Conservation (phyloP, 2,329 filamentous ascomycete genomes). For the Tolypocladium pustulatum region DNA sequence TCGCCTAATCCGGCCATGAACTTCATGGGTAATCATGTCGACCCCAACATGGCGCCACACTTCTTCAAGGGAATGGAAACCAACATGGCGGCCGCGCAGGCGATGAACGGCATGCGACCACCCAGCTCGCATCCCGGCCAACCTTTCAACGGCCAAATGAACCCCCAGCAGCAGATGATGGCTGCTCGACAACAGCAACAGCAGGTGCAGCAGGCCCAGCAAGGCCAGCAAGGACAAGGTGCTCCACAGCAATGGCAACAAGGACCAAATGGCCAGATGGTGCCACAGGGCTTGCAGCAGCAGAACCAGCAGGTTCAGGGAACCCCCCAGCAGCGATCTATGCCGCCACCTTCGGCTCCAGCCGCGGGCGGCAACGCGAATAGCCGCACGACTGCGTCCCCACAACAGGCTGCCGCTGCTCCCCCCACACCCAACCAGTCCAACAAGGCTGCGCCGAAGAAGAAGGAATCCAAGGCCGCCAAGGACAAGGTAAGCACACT, state of each 20-base stretch:
- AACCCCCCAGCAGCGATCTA: constrained; percentile 61
- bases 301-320: constrained; percentile 43
- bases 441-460: constrained; percentile 67
- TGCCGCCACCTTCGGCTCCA: constrained; percentile 57
- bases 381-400: constrained; percentile 47
- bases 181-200: constrained; percentile 29
- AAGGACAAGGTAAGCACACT: constrained; percentile 53
- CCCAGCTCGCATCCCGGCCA: constrained; percentile 56
- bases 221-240: constrained; percentile 16
- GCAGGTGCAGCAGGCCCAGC: constrained; percentile 21
- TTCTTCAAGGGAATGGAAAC: constrained; percentile 49
- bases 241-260: constrained; percentile 29
- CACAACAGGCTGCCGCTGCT: constrained; percentile 52
- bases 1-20: constrained; percentile 53
- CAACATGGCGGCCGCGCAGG: constrained; percentile 39
- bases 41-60: constrained; percentile 47
- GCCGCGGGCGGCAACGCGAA: constrained; percentile 37
- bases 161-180: constrained; percentile 47
- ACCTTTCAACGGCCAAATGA: constrained; percentile 48
- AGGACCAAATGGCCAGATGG: constrained; percentile 29
- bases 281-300: constrained; percentile 28
- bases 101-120: constrained; percentile 58
- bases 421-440: constrained; percentile 67
- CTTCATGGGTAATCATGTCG: constrained; percentile 54
- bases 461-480: constrained; percentile 57